phyloP scores from a whole-genome alignment of 495 filamentous ascomycete species.

The Hypoxylon trugodes region DNA sequence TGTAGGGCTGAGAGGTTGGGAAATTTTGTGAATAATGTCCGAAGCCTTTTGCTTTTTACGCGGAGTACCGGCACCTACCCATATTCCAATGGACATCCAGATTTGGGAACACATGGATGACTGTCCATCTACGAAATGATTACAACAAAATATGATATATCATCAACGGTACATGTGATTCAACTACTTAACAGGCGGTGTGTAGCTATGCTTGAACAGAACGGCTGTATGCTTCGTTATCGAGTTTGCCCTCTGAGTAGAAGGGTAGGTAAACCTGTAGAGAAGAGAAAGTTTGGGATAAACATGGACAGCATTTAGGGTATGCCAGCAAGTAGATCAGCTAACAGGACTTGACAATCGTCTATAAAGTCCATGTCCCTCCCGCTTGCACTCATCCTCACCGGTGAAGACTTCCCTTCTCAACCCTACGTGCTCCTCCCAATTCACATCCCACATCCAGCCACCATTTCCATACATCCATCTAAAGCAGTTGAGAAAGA shows the following conservation, averaged over 20 bases:
- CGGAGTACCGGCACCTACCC: neutral
- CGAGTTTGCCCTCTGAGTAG: neutral
- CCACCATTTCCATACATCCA: no score
- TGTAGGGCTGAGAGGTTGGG: slow-evolving; percentile 4
- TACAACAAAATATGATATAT: slow-evolving; percentile 7
- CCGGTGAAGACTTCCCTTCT: no score
- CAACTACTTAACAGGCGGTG: neutral
- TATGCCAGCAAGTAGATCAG: no score
- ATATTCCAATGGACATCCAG: neutral
- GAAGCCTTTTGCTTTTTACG: slow-evolving; percentile 19
- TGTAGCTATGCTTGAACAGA: neutral
- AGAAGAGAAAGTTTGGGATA: neutral
- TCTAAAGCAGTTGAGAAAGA: no score
- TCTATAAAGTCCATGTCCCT: no score
- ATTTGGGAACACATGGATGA: neutral
- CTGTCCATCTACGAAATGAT: neutral
- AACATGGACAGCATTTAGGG: neutral
- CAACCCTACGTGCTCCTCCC: no score
- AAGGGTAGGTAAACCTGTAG: neutral
- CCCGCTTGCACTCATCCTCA: no score
- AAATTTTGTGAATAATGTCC: neutral
- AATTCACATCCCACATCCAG: no score
- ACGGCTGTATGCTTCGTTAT: neutral
- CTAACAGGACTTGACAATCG: no score
- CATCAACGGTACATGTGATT: neutral